Evolutionary conservation across 129 eudicot species (phyloP).

Genomic region (Dittrichia graveolens): DNA sequence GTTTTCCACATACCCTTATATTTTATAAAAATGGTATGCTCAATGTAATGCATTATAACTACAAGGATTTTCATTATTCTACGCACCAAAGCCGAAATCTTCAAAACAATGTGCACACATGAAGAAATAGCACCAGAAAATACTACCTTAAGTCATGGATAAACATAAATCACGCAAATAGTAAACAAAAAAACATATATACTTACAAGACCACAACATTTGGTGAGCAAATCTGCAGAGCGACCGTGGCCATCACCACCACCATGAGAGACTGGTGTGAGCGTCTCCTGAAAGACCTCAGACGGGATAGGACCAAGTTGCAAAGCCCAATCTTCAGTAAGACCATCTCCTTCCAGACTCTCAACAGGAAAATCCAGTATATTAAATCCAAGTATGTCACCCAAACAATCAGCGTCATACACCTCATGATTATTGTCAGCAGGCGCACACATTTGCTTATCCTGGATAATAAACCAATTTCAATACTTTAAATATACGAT

Average conservation of each 20-base stretch:
- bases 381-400: constrained; percentile 31
- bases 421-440: constrained; percentile 27
- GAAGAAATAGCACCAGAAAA: too few relatives aligned
- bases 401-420: constrained; percentile 32
- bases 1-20: too few relatives aligned
- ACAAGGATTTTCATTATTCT: too few relatives aligned
- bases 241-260: constrained; percentile 8
- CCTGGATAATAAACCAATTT: constrained; percentile 19
- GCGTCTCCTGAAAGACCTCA: constrained; percentile 30
- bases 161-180: too few relatives aligned
- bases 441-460: constrained; percentile 22
- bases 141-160: too few relatives aligned
- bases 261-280: constrained; percentile 31
- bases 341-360: constrained; percentile 53
- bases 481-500: background rate
- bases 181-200: too few relatives aligned
- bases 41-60: too few relatives aligned
- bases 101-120: too few relatives aligned
- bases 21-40: too few relatives aligned
- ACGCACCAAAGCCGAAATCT: too few relatives aligned
- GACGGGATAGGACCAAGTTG: constrained; percentile 64
- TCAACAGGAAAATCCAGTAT: constrained; percentile 54
- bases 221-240: constrained; percentile 6
- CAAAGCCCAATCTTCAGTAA: constrained; percentile 54
- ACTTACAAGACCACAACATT: constrained; percentile 24